Conservation (phyloP, 2,329 filamentous ascomycete species). For the Paradendryphiella salina region DNA sequence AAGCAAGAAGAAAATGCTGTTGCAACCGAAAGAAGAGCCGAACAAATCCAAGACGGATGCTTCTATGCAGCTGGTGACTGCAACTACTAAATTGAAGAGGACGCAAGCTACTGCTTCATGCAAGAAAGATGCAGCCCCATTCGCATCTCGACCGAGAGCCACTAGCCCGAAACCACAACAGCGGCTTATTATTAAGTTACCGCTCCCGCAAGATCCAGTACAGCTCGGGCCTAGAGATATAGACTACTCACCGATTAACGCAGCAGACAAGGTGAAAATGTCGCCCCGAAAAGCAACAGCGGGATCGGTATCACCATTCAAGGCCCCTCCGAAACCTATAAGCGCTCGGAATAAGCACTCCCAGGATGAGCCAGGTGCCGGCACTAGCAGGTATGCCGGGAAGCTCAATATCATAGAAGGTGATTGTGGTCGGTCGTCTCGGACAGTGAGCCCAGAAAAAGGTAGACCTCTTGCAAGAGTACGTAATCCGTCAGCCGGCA, state of each 20-base stretch:
- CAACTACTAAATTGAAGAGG: neutral
- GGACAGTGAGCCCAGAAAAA: neutral
- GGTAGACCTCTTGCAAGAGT: neutral
- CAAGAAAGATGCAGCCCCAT: neutral
- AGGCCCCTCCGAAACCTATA: neutral
- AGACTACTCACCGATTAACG: neutral
- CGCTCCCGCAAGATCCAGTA: neutral
- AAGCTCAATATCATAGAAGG: no score
- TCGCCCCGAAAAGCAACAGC: conserved; percentile 6
- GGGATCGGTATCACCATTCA: neutral
- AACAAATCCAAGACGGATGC: neutral
- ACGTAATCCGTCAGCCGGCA: neutral
- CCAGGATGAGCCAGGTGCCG: neutral
- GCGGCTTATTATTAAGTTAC: conserved; percentile 4
- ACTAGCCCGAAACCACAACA: neutral
- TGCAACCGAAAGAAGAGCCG: neutral
- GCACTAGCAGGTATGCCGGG: neutral
- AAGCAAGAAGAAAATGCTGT: neutral
- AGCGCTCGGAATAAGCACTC: neutral
- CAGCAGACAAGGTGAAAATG: conserved; percentile 7
- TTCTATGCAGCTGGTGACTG: neutral
- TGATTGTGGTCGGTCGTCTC: neutral
- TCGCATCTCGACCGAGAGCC: neutral
- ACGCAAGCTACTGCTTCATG: neutral
- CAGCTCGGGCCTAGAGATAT: neutral